Evolutionary conservation across 345 rosid species (phyloP), one percentile per base, ranked within the genome.

Genomic region (Sapria himalayana): DNA sequence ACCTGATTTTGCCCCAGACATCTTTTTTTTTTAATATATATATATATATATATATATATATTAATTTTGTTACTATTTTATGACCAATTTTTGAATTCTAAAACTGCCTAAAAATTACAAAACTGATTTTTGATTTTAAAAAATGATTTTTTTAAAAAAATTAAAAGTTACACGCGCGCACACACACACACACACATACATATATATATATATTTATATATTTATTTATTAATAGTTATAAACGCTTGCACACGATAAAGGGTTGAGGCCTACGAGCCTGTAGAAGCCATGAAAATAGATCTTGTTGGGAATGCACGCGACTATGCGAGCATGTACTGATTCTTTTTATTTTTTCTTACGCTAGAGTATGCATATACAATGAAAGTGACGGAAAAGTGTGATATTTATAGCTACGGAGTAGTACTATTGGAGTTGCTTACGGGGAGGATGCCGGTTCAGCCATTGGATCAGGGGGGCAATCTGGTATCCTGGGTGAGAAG

Each of bases 361-460:
- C 25, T 47, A 59, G 94, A 89, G 38, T 82, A 82, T 18, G 94
- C 85, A 15, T 79, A 89, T 54, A 74, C 79, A 61, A 57, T 71
- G 81, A 89, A 89, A 58, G 79, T 79, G 59, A 76, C 91, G 4
- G 84, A 82, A 56, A 82, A 79, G 60, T 76, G 97, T 3, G 92
- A 86, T 19, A 85, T 73, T 36, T 78, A 81, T 47, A 81, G 97
- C 67, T 86, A 71, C 4, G 98, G 98, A 32, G 82, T 89, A 1
- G 94, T 89, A 25, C 45, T 59, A 19, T 21, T 59, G 33, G 63
- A 59, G 37, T 38, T 59, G 40, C 58, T 59, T 27, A 89, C 98
- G 0, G 98, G 98, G 37, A 89, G 71, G 63, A 78, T 74, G 24
- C 94, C 98, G 0, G 82, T 89, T 22, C 94, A 82, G 52, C 93